A percentile compares a stretch with the other conserved stretches of the same genome.
These are phyloP conservation scores for Hippophae rhamnoides DNA, from an alignment of 306 rosid species.

Conservation along the genomic window DNA sequence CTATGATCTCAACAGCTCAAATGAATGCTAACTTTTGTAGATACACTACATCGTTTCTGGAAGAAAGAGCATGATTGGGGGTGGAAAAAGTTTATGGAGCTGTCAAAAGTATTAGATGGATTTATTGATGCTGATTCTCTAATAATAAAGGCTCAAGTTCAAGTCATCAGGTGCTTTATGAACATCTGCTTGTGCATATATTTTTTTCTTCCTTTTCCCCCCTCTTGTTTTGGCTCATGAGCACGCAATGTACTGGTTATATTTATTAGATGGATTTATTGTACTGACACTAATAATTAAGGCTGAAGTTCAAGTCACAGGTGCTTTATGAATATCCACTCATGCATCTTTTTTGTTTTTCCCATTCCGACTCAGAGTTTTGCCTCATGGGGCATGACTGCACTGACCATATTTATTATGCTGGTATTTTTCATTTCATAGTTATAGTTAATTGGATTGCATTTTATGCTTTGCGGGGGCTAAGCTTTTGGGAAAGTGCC, in stretches of 20 bases:
- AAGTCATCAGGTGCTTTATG: constrained; percentile 78
- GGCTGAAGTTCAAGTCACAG: constrained; percentile 99
- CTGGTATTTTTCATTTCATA: background rate
- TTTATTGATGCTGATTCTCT: constrained; percentile 89
- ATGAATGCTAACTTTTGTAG: constrained; percentile 36
- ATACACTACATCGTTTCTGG: constrained; percentile 98
- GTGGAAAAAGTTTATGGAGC: constrained; percentile 99
- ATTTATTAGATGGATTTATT: constrained; percentile 75
- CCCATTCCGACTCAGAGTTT: background rate
- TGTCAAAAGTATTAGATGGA: constrained; percentile 88
- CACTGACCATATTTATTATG: background rate
- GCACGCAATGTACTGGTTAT: too few relatives aligned
- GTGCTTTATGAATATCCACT: constrained; percentile 32
- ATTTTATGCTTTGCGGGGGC: background rate
- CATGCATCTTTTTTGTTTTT: background rate
- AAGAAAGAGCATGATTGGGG: constrained; percentile 99
- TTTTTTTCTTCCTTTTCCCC: background rate
- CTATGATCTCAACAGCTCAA: constrained; percentile 7
- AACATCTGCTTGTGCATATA: background rate
- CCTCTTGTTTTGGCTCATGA: background rate
- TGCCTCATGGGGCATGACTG: too few relatives aligned
- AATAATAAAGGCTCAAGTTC: constrained; percentile 98
- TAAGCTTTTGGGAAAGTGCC: background rate
- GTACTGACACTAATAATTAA: constrained; percentile 85
- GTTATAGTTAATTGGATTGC: background rate